Percentiles rank a stretch among this genome's conserved stretches.
phyloP scores from a whole-genome alignment of 257 asterid species.

The Oldenlandia corymbosa region DNA sequence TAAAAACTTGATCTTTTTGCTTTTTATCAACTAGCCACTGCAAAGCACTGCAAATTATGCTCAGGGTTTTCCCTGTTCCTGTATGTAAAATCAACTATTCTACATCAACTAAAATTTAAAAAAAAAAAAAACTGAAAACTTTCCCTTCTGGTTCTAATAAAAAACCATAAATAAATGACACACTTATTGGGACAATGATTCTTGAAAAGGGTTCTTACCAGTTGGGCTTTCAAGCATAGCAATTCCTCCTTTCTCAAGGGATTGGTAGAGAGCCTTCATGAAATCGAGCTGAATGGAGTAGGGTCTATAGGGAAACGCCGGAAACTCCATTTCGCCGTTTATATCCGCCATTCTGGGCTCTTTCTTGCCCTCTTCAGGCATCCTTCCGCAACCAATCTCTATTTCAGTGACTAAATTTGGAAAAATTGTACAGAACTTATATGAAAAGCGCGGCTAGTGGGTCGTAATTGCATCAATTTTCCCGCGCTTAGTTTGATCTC shows the following conservation, averaged over 20 bases:
- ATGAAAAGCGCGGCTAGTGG: background rate
- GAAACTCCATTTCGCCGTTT: conserved; percentile 30
- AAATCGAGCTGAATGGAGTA: conserved; percentile 89
- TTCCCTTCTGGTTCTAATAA: too few relatives aligned
- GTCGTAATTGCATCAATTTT: background rate
- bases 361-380: background rate
- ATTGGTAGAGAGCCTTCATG: conserved; percentile 74
- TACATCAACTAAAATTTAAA: conserved; percentile 6
- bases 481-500: conserved; percentile 10
- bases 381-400: background rate
- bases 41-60: conserved; percentile 93
- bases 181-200: background rate
- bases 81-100: conserved; percentile 10
- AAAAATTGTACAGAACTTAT: too few relatives aligned
- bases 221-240: conserved; percentile 99
- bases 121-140: background rate
- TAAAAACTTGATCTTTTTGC: conserved; percentile 19
- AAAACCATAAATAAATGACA: background rate
- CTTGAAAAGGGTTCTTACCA: conserved; percentile 29
- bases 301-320: conserved; percentile 80
- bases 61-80: conserved; percentile 98
- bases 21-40: conserved; percentile 86
- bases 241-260: conserved; percentile 84
- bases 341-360: conserved; percentile 5
- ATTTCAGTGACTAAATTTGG: background rate